A percentile compares a stretch with the other conserved stretches of the same genome.
Conservation (phyloP, 768 basidiomycete species). For the Hericium erinaceus region DNA sequence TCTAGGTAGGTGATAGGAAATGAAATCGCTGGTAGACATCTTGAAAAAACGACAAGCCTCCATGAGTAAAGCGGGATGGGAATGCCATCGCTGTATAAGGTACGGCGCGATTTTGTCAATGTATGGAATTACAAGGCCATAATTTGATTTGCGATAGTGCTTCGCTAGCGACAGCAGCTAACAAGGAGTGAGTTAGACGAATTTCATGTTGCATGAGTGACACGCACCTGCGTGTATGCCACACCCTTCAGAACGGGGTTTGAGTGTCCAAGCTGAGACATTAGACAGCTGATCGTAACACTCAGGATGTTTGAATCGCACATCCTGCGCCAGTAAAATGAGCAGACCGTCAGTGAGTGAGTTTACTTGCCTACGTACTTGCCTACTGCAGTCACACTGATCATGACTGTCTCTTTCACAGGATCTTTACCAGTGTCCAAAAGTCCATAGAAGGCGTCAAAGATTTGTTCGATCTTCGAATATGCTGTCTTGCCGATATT, state of each 20-base stretch:
- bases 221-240: constrained; percentile 56
- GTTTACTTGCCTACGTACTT: constrained; percentile 21
- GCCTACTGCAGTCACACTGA: constrained; percentile 50
- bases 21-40: constrained; percentile 46
- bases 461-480: constrained; percentile 7
- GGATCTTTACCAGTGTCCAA: constrained; percentile 22
- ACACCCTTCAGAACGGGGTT: constrained; percentile 65
- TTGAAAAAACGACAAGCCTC: constrained; percentile 67
- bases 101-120: constrained; percentile 58
- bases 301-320: constrained; percentile 41
- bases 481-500: constrained; percentile 6
- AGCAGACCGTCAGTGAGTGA: too few species aligned
- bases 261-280: constrained; percentile 55
- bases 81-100: constrained; percentile 47
- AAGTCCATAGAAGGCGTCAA: constrained; percentile 12
- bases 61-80: constrained; percentile 46
- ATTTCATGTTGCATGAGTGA: constrained; percentile 2
- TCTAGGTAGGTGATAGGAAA: constrained; percentile 50
- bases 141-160: constrained; percentile 49
- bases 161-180: constrained; percentile 55
- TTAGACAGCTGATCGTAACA: constrained; percentile 49
- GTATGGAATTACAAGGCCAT: constrained; percentile 62
- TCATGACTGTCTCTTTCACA: constrained; percentile 54
- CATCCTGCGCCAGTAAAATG: too few species aligned
- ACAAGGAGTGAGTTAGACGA: constrained; percentile 4